Conservation (phyloP, 768 basidiomycete genomes). For the Antrodiella citrinella region DNA sequence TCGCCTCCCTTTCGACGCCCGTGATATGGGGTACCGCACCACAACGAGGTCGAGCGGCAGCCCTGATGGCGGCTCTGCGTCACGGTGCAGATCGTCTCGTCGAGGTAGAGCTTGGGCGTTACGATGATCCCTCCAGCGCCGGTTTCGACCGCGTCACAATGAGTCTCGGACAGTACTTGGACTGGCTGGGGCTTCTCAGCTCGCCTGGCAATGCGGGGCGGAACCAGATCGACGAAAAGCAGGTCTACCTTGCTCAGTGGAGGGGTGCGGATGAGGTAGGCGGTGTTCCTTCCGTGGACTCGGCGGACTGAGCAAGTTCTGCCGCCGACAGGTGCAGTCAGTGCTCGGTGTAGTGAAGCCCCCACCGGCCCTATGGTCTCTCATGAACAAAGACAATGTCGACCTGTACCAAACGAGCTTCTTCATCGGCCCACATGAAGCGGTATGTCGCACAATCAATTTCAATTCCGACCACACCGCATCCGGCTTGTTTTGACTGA, state of each 20-base stretch:
- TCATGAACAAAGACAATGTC: slow-evolving; percentile 7
- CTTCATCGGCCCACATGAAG: slow-evolving; percentile 16
- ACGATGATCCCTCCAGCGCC: slow-evolving; percentile 6
- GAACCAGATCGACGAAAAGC: slow-evolving; percentile 1
- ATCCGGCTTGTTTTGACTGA: neutral
- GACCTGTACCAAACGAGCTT: slow-evolving; percentile 18
- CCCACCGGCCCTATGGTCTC: slow-evolving; percentile 9
- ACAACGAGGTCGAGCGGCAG: neutral
- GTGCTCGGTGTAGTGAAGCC: slow-evolving; percentile 6
- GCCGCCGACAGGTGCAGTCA: slow-evolving; percentile 3
- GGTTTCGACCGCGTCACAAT: slow-evolving; percentile 11
- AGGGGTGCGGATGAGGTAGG: slow-evolving; percentile 15
- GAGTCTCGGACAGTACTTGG: slow-evolving; percentile 12
- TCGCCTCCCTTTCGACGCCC: neutral
- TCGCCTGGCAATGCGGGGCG: neutral
- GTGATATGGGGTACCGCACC: neutral
- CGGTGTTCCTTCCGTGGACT: neutral
- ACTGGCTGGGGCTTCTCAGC: slow-evolving; percentile 11
- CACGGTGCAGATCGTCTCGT: slow-evolving; percentile 10
- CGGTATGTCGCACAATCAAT: slow-evolving; percentile 1
- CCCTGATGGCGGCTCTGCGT: slow-evolving; percentile 10
- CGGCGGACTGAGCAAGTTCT: neutral
- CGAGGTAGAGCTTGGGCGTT: slow-evolving; percentile 18
- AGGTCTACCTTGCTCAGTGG: slow-evolving; percentile 9
- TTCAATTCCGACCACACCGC: neutral